Evolutionary conservation across 306 rosid species (phyloP).

Genomic region (Ziziphus jujuba): DNA sequence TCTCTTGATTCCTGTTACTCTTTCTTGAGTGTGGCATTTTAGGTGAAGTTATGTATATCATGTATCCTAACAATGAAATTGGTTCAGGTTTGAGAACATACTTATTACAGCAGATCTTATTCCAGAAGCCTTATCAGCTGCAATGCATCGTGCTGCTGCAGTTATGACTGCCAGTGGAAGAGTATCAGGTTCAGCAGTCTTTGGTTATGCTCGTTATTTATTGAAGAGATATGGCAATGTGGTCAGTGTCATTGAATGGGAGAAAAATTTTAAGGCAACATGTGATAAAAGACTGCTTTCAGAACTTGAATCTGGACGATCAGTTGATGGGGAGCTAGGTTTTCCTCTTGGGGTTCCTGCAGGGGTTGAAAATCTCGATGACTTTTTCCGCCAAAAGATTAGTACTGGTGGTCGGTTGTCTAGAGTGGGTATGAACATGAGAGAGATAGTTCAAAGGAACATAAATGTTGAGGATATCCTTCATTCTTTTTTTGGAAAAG

Average conservation of each 20-base stretch:
- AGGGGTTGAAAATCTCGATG: slow-evolving; percentile 95
- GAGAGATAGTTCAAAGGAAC: slow-evolving; percentile 81
- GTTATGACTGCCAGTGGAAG: slow-evolving; percentile 73
- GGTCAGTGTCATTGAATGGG: slow-evolving; percentile 83
- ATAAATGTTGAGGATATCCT: slow-evolving; percentile 63
- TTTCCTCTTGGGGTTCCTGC: slow-evolving; percentile 84
- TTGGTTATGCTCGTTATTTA: slow-evolving; percentile 62
- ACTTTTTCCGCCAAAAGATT: slow-evolving; percentile 83
- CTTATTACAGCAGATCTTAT: slow-evolving; percentile 78
- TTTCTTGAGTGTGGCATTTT: not conserved
- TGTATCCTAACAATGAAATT: slow-evolving; percentile 34
- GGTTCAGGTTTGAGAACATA: slow-evolving; percentile 84
- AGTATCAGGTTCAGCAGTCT: slow-evolving; percentile 66
- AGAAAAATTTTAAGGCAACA: slow-evolving; percentile 65
- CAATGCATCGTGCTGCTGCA: slow-evolving; percentile 62
- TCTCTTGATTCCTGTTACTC: not conserved
- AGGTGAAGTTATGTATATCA: not conserved
- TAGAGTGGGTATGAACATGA: slow-evolving; percentile 73
- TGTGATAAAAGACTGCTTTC: slow-evolving; percentile 76
- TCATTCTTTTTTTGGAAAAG: slow-evolving; percentile 63
- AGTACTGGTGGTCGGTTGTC: slow-evolving; percentile 77
- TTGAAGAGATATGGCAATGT: slow-evolving; percentile 69
- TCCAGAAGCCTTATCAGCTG: slow-evolving; percentile 71
- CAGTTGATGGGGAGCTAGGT: slow-evolving; percentile 75
- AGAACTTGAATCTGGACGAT: slow-evolving; percentile 70